Percentiles rank a stretch among this genome's conserved stretches.
Evolutionary conservation across 2,329 filamentous ascomycete genomes (phyloP).

Genomic region (Fusarium nematophilum): DNA sequence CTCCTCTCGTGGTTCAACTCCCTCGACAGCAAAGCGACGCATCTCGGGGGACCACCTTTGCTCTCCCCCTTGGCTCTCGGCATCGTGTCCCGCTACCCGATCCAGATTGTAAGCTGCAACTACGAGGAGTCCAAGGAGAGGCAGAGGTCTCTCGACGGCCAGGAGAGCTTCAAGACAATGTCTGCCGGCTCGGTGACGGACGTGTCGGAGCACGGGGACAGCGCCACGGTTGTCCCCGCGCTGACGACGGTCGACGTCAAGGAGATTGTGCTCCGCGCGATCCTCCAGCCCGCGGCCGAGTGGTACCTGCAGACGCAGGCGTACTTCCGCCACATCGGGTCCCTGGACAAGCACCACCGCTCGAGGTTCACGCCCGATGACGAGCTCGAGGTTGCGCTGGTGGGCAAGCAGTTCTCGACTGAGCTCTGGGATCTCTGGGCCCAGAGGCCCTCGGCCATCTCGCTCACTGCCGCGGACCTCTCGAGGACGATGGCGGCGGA

Average conservation of each 20-base stretch:
- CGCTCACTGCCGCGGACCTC: slow-evolving; percentile 3
- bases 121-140: slow-evolving; percentile 15
- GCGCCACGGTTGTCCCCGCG: background rate
- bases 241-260: slow-evolving; percentile 11
- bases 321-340: slow-evolving; percentile 17
- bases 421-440: slow-evolving; percentile 18
- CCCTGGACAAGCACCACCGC: slow-evolving; percentile 21
- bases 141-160: background rate
- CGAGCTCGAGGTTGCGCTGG: slow-evolving; percentile 11
- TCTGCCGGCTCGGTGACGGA: slow-evolving; percentile 1
- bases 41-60: slow-evolving; percentile 11
- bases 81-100: slow-evolving; percentile 10
- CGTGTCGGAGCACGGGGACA: background rate
- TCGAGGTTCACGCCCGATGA: slow-evolving; percentile 21
- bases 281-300: slow-evolving; percentile 14
- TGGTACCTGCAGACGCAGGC: slow-evolving; percentile 15
- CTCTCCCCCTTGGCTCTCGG: slow-evolving; percentile 10
- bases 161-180: slow-evolving; percentile 2
- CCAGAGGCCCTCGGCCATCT: slow-evolving; percentile 8
- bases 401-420: slow-evolving; percentile 4
- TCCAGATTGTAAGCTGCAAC: slow-evolving; percentile 15
- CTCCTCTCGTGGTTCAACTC: slow-evolving; percentile 18
- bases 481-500: background rate
- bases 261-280: slow-evolving; percentile 12
- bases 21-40: slow-evolving; percentile 15